phyloP scores from a whole-genome alignment of 2,329 filamentous ascomycete species.

The Phialophora chinensis region DNA sequence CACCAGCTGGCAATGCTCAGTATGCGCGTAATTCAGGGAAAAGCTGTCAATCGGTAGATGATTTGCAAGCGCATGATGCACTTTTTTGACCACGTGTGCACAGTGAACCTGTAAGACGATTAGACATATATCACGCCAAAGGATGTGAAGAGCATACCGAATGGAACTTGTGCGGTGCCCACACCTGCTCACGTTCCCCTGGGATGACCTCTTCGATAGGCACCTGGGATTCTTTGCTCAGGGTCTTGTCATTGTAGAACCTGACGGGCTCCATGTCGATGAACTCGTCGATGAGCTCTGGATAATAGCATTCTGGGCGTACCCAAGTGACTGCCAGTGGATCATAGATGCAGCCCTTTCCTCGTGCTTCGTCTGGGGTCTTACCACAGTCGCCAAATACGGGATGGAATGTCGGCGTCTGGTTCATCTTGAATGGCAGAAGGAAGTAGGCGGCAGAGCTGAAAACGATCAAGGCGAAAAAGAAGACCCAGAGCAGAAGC shows the following conservation, averaged over 20 bases:
- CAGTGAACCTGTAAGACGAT: neutral
- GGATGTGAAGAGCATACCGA: neutral
- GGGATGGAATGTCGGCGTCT: slow-evolving; percentile 6
- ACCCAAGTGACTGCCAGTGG: slow-evolving; percentile 11
- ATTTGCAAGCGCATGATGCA: slow-evolving; percentile 9
- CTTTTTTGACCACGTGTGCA: slow-evolving; percentile 12
- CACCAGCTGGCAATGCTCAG: slow-evolving; percentile 10
- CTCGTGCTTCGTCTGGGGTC: neutral
- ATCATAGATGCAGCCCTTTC: slow-evolving; percentile 13
- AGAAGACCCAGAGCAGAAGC: slow-evolving; percentile 6
- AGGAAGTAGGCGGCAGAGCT: slow-evolving; percentile 1
- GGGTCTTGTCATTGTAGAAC: slow-evolving; percentile 5
- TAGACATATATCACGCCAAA: too few species aligned
- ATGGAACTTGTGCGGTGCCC: slow-evolving; percentile 12
- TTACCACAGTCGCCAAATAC: slow-evolving; percentile 13
- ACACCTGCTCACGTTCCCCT: slow-evolving; percentile 4
- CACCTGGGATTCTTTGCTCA: slow-evolving; percentile 9
- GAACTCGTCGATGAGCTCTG: slow-evolving; percentile 10
- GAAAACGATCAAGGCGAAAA: neutral
- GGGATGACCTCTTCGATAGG: neutral
- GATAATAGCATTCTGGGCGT: slow-evolving; percentile 14
- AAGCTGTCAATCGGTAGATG: slow-evolving; percentile 12
- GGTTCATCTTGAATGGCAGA: slow-evolving; percentile 8
- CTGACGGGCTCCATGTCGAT: slow-evolving; percentile 9
- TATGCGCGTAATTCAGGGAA: slow-evolving; percentile 7